Percentiles rank a stretch among this genome's conserved stretches.
Evolutionary conservation across 179 eudicot genomes (phyloP).

Genomic region (Gypsophila paniculata): DNA sequence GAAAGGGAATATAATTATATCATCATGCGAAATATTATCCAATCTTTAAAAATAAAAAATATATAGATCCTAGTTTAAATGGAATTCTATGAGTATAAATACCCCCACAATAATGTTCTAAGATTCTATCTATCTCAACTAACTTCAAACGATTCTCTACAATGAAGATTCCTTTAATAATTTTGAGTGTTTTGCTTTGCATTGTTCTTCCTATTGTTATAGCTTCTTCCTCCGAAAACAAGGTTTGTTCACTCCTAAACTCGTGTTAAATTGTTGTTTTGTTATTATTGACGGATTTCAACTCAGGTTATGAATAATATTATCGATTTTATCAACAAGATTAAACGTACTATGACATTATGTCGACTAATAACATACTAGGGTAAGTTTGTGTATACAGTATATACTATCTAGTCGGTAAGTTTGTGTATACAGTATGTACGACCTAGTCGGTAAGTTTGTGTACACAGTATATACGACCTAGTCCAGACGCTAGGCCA

Average conservation of each 20-base stretch:
- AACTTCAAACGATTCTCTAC: constrained; percentile 4
- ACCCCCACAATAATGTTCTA: constrained; percentile 18
- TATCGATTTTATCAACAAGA: too few relatives aligned
- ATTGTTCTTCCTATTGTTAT: constrained; percentile 13
- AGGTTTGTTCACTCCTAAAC: constrained; percentile 12
- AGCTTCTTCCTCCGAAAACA: constrained; percentile 21
- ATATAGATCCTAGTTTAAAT: constrained; percentile 3
- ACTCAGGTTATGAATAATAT: too few relatives aligned
- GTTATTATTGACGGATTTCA: too few relatives aligned
- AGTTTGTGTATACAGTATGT: too few relatives aligned
- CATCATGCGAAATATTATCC: neutral
- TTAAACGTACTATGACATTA: too few relatives aligned
- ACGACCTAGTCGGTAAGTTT: too few relatives aligned
- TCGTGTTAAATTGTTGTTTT: neutral
- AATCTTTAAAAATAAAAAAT: constrained; percentile 1
- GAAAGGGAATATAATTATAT: too few relatives aligned
- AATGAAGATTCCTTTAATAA: constrained; percentile 23
- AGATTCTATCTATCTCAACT: constrained; percentile 14
- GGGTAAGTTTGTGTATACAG: neutral
- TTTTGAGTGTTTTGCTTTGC: constrained; percentile 15
- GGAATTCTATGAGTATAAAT: constrained; percentile 25
- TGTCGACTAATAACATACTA: too few relatives aligned
- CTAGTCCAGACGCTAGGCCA: too few relatives aligned
- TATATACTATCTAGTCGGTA: too few relatives aligned
- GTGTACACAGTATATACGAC: too few relatives aligned